Percentiles rank a stretch among this genome's conserved stretches.
Evolutionary conservation across 306 rosid species (phyloP).

Genomic region (Dryas octopetala): DNA sequence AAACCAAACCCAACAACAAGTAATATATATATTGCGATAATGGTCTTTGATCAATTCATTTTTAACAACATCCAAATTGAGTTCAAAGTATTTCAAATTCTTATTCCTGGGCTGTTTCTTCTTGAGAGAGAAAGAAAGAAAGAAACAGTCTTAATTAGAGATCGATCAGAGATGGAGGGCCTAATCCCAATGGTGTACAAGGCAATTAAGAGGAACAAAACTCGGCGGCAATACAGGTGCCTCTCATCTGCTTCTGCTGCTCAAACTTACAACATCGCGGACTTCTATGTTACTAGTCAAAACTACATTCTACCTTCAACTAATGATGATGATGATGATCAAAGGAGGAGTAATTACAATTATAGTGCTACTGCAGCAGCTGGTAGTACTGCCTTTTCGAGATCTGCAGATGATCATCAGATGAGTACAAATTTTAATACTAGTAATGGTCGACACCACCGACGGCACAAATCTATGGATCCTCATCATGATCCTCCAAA

Average conservation of each 20-base stretch:
- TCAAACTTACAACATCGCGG: slow-evolving; percentile 15
- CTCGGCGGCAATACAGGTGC: slow-evolving; percentile 17
- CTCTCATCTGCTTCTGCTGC: slow-evolving; percentile 13
- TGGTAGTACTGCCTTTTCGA: too few relatives aligned
- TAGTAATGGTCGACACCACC: slow-evolving; percentile 3
- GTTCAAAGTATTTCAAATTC: too few relatives aligned
- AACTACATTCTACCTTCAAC: neutral
- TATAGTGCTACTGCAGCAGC: neutral
- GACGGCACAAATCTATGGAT: slow-evolving; percentile 3
- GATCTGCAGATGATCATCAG: too few relatives aligned
- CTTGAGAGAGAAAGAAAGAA: too few relatives aligned
- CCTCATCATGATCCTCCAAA: neutral
- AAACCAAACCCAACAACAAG: neutral
- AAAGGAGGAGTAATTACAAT: too few relatives aligned
- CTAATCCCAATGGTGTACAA: slow-evolving; percentile 39
- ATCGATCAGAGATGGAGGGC: slow-evolving; percentile 31
- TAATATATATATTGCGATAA: neutral
- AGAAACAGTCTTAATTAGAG: too few relatives aligned
- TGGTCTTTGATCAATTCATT: too few relatives aligned
- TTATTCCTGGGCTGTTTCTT: too few relatives aligned
- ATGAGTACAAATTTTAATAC: too few relatives aligned
- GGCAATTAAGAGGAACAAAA: slow-evolving; percentile 33
- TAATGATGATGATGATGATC: too few relatives aligned
- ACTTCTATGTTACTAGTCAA: slow-evolving; percentile 13
- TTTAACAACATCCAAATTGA: too few relatives aligned